phyloP scores from a whole-genome alignment of 2,329 filamentous ascomycete genomes.

The Exophiala spinifera region DNA sequence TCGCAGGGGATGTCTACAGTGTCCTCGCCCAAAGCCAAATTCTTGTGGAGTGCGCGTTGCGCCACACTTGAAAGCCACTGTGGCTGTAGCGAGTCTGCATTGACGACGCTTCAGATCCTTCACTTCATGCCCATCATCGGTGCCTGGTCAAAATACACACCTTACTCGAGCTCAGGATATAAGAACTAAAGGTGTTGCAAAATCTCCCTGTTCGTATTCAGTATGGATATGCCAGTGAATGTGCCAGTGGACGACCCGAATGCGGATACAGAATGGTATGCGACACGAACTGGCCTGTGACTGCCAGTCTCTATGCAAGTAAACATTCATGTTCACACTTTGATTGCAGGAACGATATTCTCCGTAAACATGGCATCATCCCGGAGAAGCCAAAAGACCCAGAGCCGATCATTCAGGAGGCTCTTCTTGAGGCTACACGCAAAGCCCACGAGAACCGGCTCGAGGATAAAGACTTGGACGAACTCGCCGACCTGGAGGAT shows the following conservation, averaged over 20 bases:
- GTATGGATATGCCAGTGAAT: constrained; percentile 58
- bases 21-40: constrained; percentile 14
- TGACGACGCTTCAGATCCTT: too few species aligned
- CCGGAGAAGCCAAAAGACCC: constrained; percentile 97
- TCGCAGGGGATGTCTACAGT: constrained; percentile 15
- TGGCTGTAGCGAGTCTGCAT: not conserved
- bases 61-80: not conserved
- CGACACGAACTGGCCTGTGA: constrained; percentile 12
- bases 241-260: constrained; percentile 94
- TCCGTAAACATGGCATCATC: constrained; percentile 93
- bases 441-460: constrained; percentile 88
- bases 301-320: not conserved
- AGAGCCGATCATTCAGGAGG: constrained; percentile 94
- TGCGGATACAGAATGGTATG: constrained; percentile 94
- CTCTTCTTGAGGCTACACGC: constrained; percentile 75
- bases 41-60: constrained; percentile 1
- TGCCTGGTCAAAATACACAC: not conserved
- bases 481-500: constrained; percentile 90
- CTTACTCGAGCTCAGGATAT: too few species aligned
- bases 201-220: not conserved
- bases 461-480: constrained; percentile 91
- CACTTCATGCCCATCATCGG: not conserved
- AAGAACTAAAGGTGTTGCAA: not conserved
- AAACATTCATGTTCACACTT: constrained; percentile 5
- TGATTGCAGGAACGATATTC: constrained; percentile 70